These are phyloP conservation scores for Nemania diffusa DNA, from an alignment of 2,329 filamentous ascomycete genomes.

Conservation along the genomic window DNA sequence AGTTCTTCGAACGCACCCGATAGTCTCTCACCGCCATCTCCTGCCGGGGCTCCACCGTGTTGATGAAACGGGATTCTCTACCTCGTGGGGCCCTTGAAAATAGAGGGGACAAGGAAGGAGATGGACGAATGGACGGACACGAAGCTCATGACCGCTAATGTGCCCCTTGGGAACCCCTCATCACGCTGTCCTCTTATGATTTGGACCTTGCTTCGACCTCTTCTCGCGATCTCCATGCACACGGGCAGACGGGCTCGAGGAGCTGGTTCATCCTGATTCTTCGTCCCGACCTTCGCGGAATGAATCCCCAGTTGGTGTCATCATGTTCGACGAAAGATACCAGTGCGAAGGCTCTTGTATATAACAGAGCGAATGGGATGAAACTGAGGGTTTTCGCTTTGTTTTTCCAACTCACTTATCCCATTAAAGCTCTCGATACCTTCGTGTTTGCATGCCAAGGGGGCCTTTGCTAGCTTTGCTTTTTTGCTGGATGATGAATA, in stretches of 20 bases:
- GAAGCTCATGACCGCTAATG: constrained; percentile 28
- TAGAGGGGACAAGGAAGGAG: constrained; percentile 4
- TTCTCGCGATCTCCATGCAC: constrained; percentile 18
- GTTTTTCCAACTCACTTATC: constrained; percentile 28
- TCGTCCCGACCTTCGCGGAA: not conserved
- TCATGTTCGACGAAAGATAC: constrained; percentile 19
- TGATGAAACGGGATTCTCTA: not conserved
- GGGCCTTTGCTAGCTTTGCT: constrained; percentile 2
- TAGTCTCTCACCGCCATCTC: constrained; percentile 53
- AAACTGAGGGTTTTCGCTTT: not conserved
- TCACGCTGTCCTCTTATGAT: constrained; percentile 1
- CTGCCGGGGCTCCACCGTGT: not conserved
- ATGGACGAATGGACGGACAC: constrained; percentile 27
- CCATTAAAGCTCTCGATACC: constrained; percentile 1
- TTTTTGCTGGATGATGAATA: constrained; percentile 4
- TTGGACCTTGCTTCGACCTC: not conserved
- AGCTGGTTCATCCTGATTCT: not conserved
- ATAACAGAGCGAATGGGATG: constrained; percentile 4
- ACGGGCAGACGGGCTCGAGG: constrained; percentile 1
- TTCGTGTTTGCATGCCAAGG: constrained; percentile 20
- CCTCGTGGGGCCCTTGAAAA: not conserved
- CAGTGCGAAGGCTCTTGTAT: constrained; percentile 21
- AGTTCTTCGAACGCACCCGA: constrained; percentile 91
- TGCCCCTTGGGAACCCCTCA: not conserved
- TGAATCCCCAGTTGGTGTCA: not conserved